Conservation (phyloP, 2,329 filamentous ascomycete genomes). For the Onygenales sp. region DNA sequence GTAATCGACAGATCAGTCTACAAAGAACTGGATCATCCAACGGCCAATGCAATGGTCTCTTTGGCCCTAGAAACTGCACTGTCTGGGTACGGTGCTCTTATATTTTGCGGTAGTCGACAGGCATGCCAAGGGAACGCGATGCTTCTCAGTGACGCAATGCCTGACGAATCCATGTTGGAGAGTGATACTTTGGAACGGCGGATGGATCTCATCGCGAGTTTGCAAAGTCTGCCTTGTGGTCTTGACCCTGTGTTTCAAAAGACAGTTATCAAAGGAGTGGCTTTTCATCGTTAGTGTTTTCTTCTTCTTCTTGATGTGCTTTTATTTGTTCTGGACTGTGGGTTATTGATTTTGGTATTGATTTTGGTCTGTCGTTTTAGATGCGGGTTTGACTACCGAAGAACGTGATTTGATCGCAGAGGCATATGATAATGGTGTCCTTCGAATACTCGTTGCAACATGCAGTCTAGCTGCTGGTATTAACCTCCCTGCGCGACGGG, state of each 20-base stretch:
- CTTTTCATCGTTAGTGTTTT: conserved; percentile 57
- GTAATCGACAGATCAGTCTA: conserved; percentile 48
- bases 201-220: conserved; percentile 54
- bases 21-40: conserved; percentile 54
- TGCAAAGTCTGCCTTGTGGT: conserved; percentile 57
- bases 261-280: conserved; percentile 58
- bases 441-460: conserved; percentile 66
- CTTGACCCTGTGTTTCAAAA: conserved; percentile 57
- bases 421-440: conserved; percentile 58
- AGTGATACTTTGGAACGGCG: conserved; percentile 46
- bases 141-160: conserved; percentile 59
- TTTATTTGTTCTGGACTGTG: background rate
- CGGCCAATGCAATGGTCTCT: conserved; percentile 61
- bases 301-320: background rate
- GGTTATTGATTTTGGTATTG: conserved; percentile 19
- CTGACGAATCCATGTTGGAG: conserved; percentile 39
- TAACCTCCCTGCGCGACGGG: conserved; percentile 61
- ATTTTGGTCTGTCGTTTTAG: conserved; percentile 21
- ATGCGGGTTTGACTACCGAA: conserved; percentile 55
- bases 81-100: conserved; percentile 60
- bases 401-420: conserved; percentile 63
- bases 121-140: conserved; percentile 60
- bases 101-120: conserved; percentile 63
- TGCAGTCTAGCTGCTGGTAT: conserved; percentile 78
- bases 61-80: conserved; percentile 59